Percentiles rank a stretch among this genome's conserved stretches.
phyloP scores from a whole-genome alignment of 805 yeast species.

The Blastobotrys peoriensis region DNA sequence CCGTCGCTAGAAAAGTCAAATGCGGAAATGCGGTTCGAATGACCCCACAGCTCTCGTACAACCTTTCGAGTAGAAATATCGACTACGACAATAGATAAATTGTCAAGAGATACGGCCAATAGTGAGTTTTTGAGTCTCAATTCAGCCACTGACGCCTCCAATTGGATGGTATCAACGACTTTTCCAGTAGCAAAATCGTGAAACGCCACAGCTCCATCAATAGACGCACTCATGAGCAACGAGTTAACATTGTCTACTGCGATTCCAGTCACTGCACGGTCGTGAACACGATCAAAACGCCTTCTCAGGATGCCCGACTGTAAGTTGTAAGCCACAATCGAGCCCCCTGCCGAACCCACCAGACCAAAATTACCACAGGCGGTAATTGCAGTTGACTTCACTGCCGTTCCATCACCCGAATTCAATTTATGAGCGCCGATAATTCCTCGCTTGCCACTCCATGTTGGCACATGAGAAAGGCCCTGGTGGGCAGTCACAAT shows the following conservation, averaged over 20 bases:
- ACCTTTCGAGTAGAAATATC: conserved; percentile 77
- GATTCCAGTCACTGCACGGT: conserved; percentile 76
- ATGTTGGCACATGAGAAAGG: conserved; percentile 78
- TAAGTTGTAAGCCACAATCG: conserved; percentile 77
- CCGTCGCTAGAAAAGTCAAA: conserved; percentile 93
- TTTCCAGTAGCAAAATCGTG: conserved; percentile 73
- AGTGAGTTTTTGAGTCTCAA: conserved; percentile 78
- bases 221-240: conserved; percentile 76
- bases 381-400: conserved; percentile 70
- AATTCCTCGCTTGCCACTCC: conserved; percentile 76
- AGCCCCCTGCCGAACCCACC: conserved; percentile 83
- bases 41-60: conserved; percentile 87
- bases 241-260: conserved; percentile 88
- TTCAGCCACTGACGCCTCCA: conserved; percentile 72
- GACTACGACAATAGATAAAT: conserved; percentile 72
- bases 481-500: conserved; percentile 82
- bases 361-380: conserved; percentile 94
- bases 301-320: conserved; percentile 85
- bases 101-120: conserved; percentile 80
- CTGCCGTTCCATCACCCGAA: conserved; percentile 74
- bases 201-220: conserved; percentile 86
- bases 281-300: conserved; percentile 52
- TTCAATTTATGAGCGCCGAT: conserved; percentile 67
- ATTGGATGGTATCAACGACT: conserved; percentile 56
- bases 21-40: conserved; percentile 77